These are phyloP conservation scores for Oryza coarctata DNA, from an alignment of 176 grass and related monocot species.

Conservation along the genomic window DNA sequence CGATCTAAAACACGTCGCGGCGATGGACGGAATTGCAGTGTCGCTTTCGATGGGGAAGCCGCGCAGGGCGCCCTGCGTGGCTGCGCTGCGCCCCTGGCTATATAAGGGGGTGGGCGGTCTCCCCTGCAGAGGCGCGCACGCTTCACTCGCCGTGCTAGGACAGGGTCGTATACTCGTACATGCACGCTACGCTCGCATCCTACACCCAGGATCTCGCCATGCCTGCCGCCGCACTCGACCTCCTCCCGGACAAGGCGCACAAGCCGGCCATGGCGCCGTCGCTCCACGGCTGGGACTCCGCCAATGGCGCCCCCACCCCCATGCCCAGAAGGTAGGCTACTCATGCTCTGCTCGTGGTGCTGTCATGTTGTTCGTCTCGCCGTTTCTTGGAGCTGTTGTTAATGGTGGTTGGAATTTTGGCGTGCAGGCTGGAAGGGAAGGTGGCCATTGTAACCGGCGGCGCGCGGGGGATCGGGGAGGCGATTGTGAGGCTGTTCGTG, in stretches of 20 bases:
- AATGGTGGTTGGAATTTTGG: neutral
- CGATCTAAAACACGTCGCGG: neutral
- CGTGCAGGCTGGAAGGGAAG: slow-evolving; percentile 77
- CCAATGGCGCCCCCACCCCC: slow-evolving; percentile 48
- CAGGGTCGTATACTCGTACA: neutral
- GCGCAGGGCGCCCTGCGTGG: too few relatives aligned
- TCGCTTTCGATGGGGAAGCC: neutral
- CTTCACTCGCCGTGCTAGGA: neutral
- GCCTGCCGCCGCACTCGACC: slow-evolving; percentile 45
- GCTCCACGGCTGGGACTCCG: slow-evolving; percentile 54
- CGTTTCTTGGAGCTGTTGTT: neutral
- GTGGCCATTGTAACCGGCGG: slow-evolving; percentile 85
- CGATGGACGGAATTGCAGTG: neutral
- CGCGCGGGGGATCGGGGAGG: slow-evolving; percentile 81
- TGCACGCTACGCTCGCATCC: slow-evolving; percentile 36
- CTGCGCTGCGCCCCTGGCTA: neutral
- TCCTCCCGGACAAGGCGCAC: slow-evolving; percentile 49
- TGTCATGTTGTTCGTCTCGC: too few relatives aligned
- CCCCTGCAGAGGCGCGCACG: slow-evolving; percentile 1
- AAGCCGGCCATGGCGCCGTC: slow-evolving; percentile 41
- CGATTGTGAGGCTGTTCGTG: slow-evolving; percentile 63
- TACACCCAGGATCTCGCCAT: slow-evolving; percentile 35
- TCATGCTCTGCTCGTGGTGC: neutral
- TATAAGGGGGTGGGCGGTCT: slow-evolving; percentile 24
- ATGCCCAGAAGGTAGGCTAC: slow-evolving; percentile 64